Evolutionary conservation across 495 filamentous ascomycete species (phyloP).

Genomic region (Acidomyces sp.): DNA sequence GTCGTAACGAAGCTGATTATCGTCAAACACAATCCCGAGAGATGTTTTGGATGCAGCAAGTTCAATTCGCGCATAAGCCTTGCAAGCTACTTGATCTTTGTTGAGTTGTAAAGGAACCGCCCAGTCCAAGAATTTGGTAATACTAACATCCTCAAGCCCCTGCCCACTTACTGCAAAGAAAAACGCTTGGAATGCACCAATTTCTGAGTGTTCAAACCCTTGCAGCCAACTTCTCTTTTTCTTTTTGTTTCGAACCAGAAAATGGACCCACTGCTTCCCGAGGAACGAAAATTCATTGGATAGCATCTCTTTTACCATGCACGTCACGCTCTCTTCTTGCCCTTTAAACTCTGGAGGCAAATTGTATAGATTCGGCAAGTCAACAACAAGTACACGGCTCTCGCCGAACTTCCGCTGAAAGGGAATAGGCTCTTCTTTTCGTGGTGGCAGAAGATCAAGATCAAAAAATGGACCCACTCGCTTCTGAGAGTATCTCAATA

Average conservation of each 20-base stretch:
- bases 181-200: neutral
- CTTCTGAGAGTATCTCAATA: neutral
- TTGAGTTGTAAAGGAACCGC: slow-evolving; percentile 25
- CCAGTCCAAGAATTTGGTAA: slow-evolving; percentile 18
- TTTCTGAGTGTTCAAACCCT: slow-evolving; percentile 19
- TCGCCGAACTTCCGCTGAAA: slow-evolving; percentile 10
- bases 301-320: slow-evolving; percentile 6
- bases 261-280: slow-evolving; percentile 24
- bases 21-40: slow-evolving; percentile 20
- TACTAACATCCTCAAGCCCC: neutral
- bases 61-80: slow-evolving; percentile 28
- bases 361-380: neutral
- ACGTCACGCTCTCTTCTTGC: neutral
- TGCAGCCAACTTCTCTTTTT: slow-evolving; percentile 15
- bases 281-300: slow-evolving; percentile 19
- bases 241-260: slow-evolving; percentile 20
- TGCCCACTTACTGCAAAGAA: slow-evolving; percentile 12
- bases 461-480: neutral
- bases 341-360: neutral
- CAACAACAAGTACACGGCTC: slow-evolving; percentile 5
- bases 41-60: slow-evolving; percentile 22
- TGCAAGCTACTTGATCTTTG: slow-evolving; percentile 21
- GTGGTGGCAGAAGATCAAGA: slow-evolving; percentile 3
- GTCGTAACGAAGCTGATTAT: slow-evolving; percentile 11
- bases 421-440: neutral